These are phyloP conservation scores for Lumnitzera racemosa DNA, from an alignment of 345 rosid genomes.

Conservation along the genomic window DNA sequence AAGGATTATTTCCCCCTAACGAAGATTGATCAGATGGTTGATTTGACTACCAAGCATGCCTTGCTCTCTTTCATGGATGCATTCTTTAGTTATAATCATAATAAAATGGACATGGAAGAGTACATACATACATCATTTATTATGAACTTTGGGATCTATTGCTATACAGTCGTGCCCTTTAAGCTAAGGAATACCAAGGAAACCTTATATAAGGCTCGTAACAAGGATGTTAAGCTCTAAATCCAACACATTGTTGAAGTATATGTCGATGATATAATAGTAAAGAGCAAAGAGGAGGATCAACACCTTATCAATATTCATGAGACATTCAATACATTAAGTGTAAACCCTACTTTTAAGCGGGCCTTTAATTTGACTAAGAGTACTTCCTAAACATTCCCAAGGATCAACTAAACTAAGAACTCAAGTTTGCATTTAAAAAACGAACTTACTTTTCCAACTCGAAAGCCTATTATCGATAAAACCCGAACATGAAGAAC, in stretches of 20 bases:
- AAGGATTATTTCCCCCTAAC: neutral
- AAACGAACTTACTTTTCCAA: no score
- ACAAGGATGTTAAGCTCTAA: neutral
- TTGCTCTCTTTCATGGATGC: neutral
- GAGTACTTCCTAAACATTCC: no score
- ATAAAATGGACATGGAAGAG: neutral
- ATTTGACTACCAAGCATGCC: no score
- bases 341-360: no score
- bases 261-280: neutral
- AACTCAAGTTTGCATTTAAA: no score
- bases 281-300: neutral
- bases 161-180: neutral
- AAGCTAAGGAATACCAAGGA: neutral
- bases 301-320: neutral
- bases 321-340: neutral
- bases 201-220: neutral
- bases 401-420: no score
- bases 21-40: no score
- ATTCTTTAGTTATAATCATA: neutral
- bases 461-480: no score
- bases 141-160: neutral
- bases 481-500: no score
- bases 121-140: no score
- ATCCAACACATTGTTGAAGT: neutral
- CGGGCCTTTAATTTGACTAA: no score